A percentile compares a stretch with the other conserved stretches of the same genome.
These are phyloP conservation scores for Phaffomyces thermotolerans DNA, from an alignment of 805 yeast species.

Conservation along the genomic window DNA sequence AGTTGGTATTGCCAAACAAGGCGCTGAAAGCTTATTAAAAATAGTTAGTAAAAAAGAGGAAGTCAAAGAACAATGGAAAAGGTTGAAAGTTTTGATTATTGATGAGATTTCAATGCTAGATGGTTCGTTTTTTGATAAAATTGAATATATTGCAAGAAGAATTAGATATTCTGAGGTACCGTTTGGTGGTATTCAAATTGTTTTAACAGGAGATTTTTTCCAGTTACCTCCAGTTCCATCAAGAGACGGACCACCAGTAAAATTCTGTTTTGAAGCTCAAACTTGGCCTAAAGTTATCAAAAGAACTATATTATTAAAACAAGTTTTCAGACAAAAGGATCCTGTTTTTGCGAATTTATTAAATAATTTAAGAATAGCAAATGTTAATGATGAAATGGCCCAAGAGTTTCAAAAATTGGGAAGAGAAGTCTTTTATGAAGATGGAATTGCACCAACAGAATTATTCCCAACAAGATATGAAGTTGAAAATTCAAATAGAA, in stretches of 20 bases:
- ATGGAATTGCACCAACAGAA: constrained; percentile 85
- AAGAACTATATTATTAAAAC: constrained; percentile 61
- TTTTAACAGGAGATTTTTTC: constrained; percentile 91
- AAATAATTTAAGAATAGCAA: constrained; percentile 74
- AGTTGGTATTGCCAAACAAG: constrained; percentile 64
- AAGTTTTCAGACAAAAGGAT: constrained; percentile 91
- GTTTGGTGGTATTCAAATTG: constrained; percentile 90
- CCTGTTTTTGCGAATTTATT: constrained; percentile 66
- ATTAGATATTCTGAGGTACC: constrained; percentile 48
- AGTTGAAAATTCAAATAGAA: constrained; percentile 68
- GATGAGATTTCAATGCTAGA: constrained; percentile 97
- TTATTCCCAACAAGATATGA: constrained; percentile 80
- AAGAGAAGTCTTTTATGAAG: constrained; percentile 52
- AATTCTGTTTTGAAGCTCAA: constrained; percentile 69
- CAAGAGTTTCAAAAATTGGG: constrained; percentile 43
- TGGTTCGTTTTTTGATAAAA: constrained; percentile 65
- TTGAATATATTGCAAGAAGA: constrained; percentile 59
- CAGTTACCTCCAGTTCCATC: constrained; percentile 85
- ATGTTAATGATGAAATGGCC: constrained; percentile 43
- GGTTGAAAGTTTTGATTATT: constrained; percentile 63
- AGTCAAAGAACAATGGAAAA: constrained; percentile 51
- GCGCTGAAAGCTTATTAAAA: constrained; percentile 28
- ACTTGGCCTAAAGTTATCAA: constrained; percentile 62
- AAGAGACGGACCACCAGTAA: constrained; percentile 26
- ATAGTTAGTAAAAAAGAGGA: constrained; percentile 41